Conservation (phyloP, 306 rosid species). For the Dryas octopetala region DNA sequence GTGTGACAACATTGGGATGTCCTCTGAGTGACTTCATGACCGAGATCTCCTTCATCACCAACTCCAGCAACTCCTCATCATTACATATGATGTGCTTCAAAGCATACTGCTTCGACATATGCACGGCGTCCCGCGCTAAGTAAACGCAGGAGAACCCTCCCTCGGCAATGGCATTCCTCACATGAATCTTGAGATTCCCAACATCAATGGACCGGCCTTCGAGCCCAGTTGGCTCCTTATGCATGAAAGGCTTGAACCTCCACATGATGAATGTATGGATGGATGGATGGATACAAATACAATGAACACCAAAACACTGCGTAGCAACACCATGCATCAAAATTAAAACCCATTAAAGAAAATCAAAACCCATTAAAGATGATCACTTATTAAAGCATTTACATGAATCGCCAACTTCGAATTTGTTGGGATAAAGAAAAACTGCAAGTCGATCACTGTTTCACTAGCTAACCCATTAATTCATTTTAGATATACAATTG, state of each 20-base stretch:
- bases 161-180: constrained; percentile 82
- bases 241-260: constrained; percentile 93
- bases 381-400: neutral
- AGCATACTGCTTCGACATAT: constrained; percentile 88
- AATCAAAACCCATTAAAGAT: neutral
- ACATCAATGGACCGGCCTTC: constrained; percentile 90
- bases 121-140: constrained; percentile 79
- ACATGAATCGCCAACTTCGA: too few species aligned
- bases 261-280: constrained; percentile 50
- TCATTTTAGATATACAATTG: neutral
- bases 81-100: constrained; percentile 91
- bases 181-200: constrained; percentile 76
- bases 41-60: constrained; percentile 81
- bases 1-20: constrained; percentile 88
- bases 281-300: neutral
- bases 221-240: constrained; percentile 81
- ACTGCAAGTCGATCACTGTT: neutral
- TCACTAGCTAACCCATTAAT: too few species aligned
- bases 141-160: constrained; percentile 98
- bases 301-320: neutral
- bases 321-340: neutral
- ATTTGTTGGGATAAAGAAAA: neutral
- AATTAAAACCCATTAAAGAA: neutral
- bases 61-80: constrained; percentile 77
- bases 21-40: constrained; percentile 82